Base-by-base conservation (phyloP, 305 asterid species). In the Plantago rigida region DNA sequence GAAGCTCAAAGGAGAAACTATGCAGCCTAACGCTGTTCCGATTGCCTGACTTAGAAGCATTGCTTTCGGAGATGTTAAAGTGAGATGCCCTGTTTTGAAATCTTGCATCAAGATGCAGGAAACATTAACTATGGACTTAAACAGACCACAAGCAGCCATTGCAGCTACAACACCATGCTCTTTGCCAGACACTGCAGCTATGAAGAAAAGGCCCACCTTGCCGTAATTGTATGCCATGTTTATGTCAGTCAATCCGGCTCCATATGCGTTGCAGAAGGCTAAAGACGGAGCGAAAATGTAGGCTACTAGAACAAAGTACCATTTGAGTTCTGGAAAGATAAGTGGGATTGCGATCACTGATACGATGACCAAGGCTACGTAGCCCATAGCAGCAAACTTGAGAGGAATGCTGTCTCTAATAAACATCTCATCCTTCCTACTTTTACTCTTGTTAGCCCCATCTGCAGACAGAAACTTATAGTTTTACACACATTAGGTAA, bases 181-280 rank as follows among this genome's bases (percentile, higher is more conserved):
- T 56, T 77, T 84, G 2, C 96, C 96, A 0, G 78, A 76, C 49
- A 85, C n/a, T 26, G 96, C 93, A 4, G 96, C 93, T 3, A 88
- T 73, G 46, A 81, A 50, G 67, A 88, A 88, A 1, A 88, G 90
- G 5, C 87, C 93, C 3, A 88, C 87, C 72, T 88, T 88, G 1
- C 96, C 93, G 48, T 84, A 88, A 62, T 83, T 88, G 75, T 80
- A 86, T 7, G 95, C 77, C 93, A 85, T 82, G 87, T 88, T 88
- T 53, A 88, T 79, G 62, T 88, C 96, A 0, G 96, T 88, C 22
- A 88, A 50, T 24, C 96, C 96, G 1, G 88, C 81, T 11, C 96
- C 96, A 19, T 88, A 88, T 0, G 96, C 95, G 17, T 88, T 88
- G 78, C 95, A 84, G 75, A 88, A 88, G 74, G 90, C 89, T 34